These are phyloP conservation scores for Penicillium concentricum DNA, from an alignment of 2,329 filamentous ascomycete species.

Conservation along the genomic window DNA sequence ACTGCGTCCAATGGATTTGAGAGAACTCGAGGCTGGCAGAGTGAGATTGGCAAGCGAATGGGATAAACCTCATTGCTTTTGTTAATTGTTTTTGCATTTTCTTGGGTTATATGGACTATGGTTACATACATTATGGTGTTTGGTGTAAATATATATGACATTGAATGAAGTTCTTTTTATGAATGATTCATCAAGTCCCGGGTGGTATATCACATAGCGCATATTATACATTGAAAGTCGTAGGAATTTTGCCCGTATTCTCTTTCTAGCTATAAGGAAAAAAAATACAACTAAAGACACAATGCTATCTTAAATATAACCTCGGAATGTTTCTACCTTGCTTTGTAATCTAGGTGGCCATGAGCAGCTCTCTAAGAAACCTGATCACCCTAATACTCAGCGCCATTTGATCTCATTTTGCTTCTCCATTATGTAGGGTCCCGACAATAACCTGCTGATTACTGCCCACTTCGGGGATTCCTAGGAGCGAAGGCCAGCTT, in stretches of 20 bases:
- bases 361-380: too few relatives aligned
- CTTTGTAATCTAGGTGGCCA: too few relatives aligned
- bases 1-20: slow-evolving; percentile 75
- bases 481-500: too few relatives aligned
- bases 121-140: not conserved
- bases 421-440: too few relatives aligned
- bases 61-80: slow-evolving; percentile 17
- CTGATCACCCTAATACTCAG: too few relatives aligned
- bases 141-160: not conserved
- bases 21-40: slow-evolving; percentile 73
- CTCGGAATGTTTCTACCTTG: not conserved
- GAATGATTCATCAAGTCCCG: not conserved
- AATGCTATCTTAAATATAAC: not conserved
- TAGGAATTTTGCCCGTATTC: not conserved
- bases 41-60: slow-evolving; percentile 83
- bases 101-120: not conserved
- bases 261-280: not conserved
- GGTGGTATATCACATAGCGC: not conserved
- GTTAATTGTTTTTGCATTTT: not conserved
- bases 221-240: not conserved
- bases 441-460: too few relatives aligned
- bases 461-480: too few relatives aligned
- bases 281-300: not conserved
- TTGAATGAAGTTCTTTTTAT: not conserved
- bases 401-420: too few relatives aligned